These are phyloP conservation scores for Solanum gandarillasii DNA, from an alignment of 257 asterid species.

Conservation along the genomic window DNA sequence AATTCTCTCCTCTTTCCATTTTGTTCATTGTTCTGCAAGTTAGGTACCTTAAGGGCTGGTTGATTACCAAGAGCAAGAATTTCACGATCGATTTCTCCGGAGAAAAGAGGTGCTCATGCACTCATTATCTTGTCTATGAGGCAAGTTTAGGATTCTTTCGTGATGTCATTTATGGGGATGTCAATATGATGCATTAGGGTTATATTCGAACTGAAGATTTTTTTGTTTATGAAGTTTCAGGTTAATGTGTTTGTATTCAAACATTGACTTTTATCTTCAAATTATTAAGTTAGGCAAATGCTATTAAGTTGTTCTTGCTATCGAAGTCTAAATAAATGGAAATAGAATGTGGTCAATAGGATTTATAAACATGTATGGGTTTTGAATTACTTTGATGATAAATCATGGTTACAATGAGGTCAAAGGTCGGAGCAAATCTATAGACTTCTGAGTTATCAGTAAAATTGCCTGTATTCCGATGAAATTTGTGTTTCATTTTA, in stretches of 20 bases:
- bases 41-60: neutral
- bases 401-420: neutral
- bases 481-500: neutral
- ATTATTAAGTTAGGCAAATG: neutral
- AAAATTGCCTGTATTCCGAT: neutral
- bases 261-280: neutral
- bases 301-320: too few relatives aligned
- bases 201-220: neutral
- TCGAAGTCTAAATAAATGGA: too few relatives aligned
- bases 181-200: neutral
- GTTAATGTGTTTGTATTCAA: too few relatives aligned
- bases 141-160: too few relatives aligned
- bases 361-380: too few relatives aligned
- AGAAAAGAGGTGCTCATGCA: too few relatives aligned
- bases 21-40: neutral
- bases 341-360: too few relatives aligned
- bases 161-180: too few relatives aligned
- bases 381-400: too few relatives aligned
- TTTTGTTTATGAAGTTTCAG: too few relatives aligned
- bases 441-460: neutral
- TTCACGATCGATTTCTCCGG: neutral
- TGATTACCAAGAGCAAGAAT: neutral
- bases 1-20: neutral
- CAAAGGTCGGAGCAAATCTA: neutral
- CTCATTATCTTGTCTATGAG: too few relatives aligned